These are phyloP conservation scores for Phytophthora hibernalis DNA, from an alignment of 352 stramenopile species.

Conservation along the genomic window DNA sequence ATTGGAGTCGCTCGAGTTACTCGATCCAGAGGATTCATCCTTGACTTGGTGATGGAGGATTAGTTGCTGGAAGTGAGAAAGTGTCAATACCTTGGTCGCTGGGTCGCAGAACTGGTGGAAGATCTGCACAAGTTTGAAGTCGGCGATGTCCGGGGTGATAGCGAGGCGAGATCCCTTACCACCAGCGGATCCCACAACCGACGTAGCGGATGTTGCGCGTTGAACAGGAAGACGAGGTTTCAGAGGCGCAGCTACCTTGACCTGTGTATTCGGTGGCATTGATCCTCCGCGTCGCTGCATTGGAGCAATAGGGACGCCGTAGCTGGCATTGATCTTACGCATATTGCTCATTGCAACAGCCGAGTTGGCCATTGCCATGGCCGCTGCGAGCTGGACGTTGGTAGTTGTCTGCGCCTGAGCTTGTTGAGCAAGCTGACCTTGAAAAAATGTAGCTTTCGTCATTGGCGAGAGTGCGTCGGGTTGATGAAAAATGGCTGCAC, in stretches of 20 bases:
- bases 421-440: constrained; percentile 26
- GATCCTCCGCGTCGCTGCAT: constrained; percentile 42
- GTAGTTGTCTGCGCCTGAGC: constrained; percentile 31
- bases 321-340: constrained; percentile 60
- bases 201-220: constrained; percentile 28
- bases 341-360: constrained; percentile 60
- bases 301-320: constrained; percentile 59
- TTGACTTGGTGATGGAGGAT: constrained; percentile 74
- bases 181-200: constrained; percentile 7
- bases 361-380: constrained; percentile 66
- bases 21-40: constrained; percentile 38
- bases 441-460: constrained; percentile 42
- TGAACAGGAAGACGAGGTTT: constrained; percentile 52
- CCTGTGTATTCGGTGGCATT: constrained; percentile 31
- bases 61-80: constrained; percentile 69
- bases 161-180: constrained; percentile 60
- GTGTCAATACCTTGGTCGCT: constrained; percentile 52
- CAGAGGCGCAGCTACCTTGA: constrained; percentile 40
- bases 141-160: constrained; percentile 79
- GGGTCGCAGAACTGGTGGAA: constrained; percentile 86
- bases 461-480: constrained; percentile 48
- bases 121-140: constrained; percentile 90
- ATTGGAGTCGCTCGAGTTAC: constrained; percentile 23
- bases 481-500: constrained; percentile 56
- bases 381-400: constrained; percentile 51